Base-by-base conservation (phyloP, 2,329 filamentous ascomycete genomes). In the Dothideomycetes sp. region DNA sequence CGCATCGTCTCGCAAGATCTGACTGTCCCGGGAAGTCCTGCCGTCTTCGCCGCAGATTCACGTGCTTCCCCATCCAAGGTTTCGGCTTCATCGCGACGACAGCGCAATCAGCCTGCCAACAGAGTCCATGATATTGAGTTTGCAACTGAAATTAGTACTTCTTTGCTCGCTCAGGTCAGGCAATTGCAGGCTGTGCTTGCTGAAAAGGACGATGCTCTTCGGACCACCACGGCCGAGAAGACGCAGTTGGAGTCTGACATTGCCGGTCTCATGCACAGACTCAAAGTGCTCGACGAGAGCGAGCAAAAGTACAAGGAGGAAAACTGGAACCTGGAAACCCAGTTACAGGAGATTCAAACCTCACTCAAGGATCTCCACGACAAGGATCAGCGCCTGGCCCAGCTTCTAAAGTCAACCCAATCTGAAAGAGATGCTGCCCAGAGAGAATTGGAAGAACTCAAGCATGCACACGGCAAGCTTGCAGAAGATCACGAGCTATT, bases 231-330 rank as follows among this genome's bases (percentile, higher is more conserved):
- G 49, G 60, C 77, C 37, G 85, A 93, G 46, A 84, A 82, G 52
- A 81, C 82, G 4, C 76, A 77, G 45, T 70, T 96, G 27, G 88
- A 96, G 58, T 73, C 84, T 24, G 88, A 95, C 49, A 75, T 79
- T 0, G 83, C 94, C 57, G 77, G 74, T 3, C 75, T 93, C 47
- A 75, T 81, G 38, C 84, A 93, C 58, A 78, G 87, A 24, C 68
- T 96, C 47, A 82, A 84, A 55, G 74, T 75, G 5, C 69, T 95
- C 31, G 88, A 95, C 51, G 91, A 98, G 62, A 94, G 84, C 57
- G 91, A 98, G 59, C 83, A 93, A 53, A 81, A 85, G 38, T 94
- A 94, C 66, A 96, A 95, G 63, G 91, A 98, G 55, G 91, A 96
- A 61, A 98, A 96, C 58, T 98, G 91, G 91, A 89, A 84, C 47